Base-by-base conservation (phyloP, 108 stramenopile species). In the Nitzschia putrida region DNA sequence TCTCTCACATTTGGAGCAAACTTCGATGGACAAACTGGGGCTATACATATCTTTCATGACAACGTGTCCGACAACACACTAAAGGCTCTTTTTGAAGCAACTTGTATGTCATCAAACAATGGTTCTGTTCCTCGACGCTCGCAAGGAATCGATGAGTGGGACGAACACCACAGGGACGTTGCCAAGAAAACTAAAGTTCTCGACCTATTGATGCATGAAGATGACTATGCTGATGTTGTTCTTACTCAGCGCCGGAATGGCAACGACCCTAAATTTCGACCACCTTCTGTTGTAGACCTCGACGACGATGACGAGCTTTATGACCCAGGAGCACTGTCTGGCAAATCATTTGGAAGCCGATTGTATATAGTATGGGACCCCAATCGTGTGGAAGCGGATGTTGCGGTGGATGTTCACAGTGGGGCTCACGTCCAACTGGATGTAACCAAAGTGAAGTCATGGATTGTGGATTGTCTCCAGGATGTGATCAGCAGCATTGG, bases 301-400 rank as follows among this genome's bases (percentile, higher is more conserved):
- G 64, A 51, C 26, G 79, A 76, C 21, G 59, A 58, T n/a, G 73
- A 73, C 18, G 66, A 74, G 38, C 0, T 21, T 40, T 42, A 25
- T 20, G 55, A 61, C 6, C 43, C 14, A 40, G 52, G 57, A 23
- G 66, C 63, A 14, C 71, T 52, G 72, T 74, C 52, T 41, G 73
- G 26, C 21, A 18, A 73, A 47, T 56, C 66, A 11, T 92, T 92
- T 45, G 73, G 57, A 0, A 85, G 87, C 3, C 85, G 88, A 47
- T 58, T 92, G 1, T 85, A 85, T 58, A 16, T 88, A 18, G 83
- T 85, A 7, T 92, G 88, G 91, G 80, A 92, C 73, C 91, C 91
- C 21, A 51, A 56, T 18, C 80, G 88, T 29, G 60, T 61, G 14
- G 73, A 52, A 12, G 73, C 76, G 22, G 21, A 41, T 20, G 53